Evolutionary conservation across 23 red algal species (phyloP), one percentile per base, ranked within the genome.

Genomic region (Gracilaria caudata): DNA sequence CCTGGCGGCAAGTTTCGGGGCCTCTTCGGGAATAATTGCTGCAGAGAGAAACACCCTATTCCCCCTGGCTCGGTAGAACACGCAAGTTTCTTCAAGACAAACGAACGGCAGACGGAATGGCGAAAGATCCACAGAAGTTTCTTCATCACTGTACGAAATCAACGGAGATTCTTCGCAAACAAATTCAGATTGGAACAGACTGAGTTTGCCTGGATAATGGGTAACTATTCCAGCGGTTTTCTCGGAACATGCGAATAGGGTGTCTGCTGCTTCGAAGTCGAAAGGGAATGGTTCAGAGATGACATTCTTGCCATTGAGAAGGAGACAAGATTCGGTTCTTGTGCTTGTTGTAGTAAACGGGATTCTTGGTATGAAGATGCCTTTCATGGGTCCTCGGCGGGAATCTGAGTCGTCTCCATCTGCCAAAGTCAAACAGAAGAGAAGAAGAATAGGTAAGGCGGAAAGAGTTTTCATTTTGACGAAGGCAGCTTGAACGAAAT

Each of bases 261-360:
- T 36, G 32, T 66, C 61, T 26, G 61, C 61, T 36, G 61, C 61
- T 66, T 66, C 61, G 17, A 66, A 66, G 61, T 66, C 61, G 29
- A 66, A 66, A 3, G 61, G 36, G 32, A 66, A 66, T 29, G 26
- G 25, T 14, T 66, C 61, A 25, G 11, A 17, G 29, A 66, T 66
- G 13, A 66, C 14, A 36, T 66, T 66, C 29, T 16, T 66, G 6
- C 61, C 61, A 25, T 66, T 66, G 61, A 66, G 61, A 16, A 66
- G 30, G 25, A 66, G 61, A 16, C 61, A 66, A 11, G 30, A 35
- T 37, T 66, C 61, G 1, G 61, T 66, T 19, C 32, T 33, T 0
- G 19, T 1, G 14, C 19, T 66, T 33, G 11, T 36, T 33, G 61
- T 66, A 14, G 30, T 6, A 66, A 66, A 66, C 32, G 61, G 61